Base-by-base conservation (phyloP, 2,329 filamentous ascomycete genomes). In the Aspergillus clavatus region DNA sequence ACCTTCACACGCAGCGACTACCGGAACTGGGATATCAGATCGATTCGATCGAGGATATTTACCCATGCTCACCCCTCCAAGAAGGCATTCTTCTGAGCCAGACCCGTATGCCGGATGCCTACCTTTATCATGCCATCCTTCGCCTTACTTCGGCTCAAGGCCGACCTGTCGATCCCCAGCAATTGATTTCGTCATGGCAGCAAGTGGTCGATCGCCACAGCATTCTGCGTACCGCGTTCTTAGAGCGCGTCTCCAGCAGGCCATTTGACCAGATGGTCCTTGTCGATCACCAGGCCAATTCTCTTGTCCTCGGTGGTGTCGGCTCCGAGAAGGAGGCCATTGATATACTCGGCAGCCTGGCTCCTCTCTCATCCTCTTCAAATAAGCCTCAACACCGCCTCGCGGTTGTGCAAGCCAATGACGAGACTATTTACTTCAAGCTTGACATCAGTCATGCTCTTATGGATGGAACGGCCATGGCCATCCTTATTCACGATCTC, bases 21-120 rank as follows among this genome's bases (percentile, higher is more conserved):
- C 22, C 5, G 11, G n/a, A 56, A 38, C 18, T 21, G 42, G 53
- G 6, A 52, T 69, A 2, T 60, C 67, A 39, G 63, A 71, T 43
- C 51, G 58, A 1, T 68, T n/a, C n/a, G n/a, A n/a, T n/a, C n/a
- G n/a, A n/a, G n/a, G n/a, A n/a, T n/a, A n/a, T n/a, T n/a, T n/a
- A 69, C 40, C 66, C 67, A 1, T 63, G 57, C 10, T 70, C 63
- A 8, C 55, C 66, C 2, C 54, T 71, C 0, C 68, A 72, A 42
- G 63, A 68, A 51, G 68, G 65, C 7, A 41, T 50, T 27, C 37
- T 46, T 5, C 33, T 46, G 5, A 42, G 39, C 14, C 40, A 46
- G 14, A n/a, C 23, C 19, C 23, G 26, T 10, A 10, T 36, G 11
- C 12, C 27, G n/a, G 33, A 33, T 36, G 24, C 24, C 12, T 27